Conservation (phyloP, 2,329 filamentous ascomycete genomes). For the Escovopsis sp. region DNA sequence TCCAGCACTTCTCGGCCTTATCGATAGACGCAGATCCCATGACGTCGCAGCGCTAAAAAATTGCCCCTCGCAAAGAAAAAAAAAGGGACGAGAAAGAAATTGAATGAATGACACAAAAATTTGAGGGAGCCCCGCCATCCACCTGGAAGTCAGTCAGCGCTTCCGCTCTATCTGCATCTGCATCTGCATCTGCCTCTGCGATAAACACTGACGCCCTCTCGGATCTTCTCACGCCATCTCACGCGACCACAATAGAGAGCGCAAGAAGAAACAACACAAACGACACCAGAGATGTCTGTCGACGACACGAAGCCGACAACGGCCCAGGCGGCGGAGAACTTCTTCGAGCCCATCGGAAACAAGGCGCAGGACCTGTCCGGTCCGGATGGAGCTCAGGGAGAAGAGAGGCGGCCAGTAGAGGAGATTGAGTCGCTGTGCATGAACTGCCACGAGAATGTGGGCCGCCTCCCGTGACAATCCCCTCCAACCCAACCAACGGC, state of each 20-base stretch:
- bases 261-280: constrained; percentile 3
- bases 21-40: neutral
- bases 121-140: constrained; percentile 8
- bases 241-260: neutral
- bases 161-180: no score
- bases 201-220: neutral
- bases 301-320: constrained; percentile 21
- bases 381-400: constrained; percentile 20
- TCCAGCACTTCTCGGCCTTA: no score
- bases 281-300: constrained; percentile 25
- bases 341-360: constrained; percentile 48
- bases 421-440: constrained; percentile 71
- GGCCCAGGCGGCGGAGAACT: constrained; percentile 30
- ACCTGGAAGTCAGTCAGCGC: neutral
- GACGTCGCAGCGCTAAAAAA: constrained; percentile 6
- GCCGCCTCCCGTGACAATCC: constrained; percentile 8
- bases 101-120: no score
- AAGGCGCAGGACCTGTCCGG: constrained; percentile 40
- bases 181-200: neutral
- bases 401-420: constrained; percentile 42
- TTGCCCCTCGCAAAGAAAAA: constrained; percentile 12
- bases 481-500: no score
- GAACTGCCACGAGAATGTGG: constrained; percentile 69
- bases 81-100: neutral
- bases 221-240: neutral